phyloP scores from a whole-genome alignment of 2,329 filamentous ascomycete genomes.

The Diaporthe humulicola region DNA sequence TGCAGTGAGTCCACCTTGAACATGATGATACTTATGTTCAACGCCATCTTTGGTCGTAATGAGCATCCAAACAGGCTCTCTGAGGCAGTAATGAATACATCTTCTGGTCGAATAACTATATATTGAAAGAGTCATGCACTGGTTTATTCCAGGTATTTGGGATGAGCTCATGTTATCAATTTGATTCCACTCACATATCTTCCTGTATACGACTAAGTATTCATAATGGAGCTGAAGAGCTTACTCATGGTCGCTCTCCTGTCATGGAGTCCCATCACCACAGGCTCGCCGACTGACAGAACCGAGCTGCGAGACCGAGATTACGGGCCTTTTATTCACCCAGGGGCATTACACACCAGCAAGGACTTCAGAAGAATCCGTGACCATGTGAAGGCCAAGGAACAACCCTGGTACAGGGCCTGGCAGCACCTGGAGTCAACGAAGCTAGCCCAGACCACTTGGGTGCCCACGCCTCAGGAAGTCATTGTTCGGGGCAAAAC shows the following conservation, averaged over 20 bases:
- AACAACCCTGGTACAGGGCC: slow-evolving; percentile 6
- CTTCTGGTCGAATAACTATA: not conserved
- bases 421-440: slow-evolving; percentile 9
- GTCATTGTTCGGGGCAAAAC: not conserved
- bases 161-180: not conserved
- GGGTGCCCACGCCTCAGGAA: not conserved
- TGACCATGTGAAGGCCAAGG: not conserved
- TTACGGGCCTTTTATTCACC: not conserved
- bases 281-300: not conserved
- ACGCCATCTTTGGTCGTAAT: not conserved
- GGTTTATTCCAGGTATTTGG: not conserved
- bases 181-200: not conserved
- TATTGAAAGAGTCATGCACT: not conserved
- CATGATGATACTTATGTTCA: too few relatives aligned
- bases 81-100: too few relatives aligned
- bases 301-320: not conserved
- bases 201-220: not conserved
- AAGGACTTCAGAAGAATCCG: not conserved
- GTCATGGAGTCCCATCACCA: not conserved
- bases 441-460: not conserved
- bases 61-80: not conserved
- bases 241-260: not conserved
- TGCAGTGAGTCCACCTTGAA: not conserved
- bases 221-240: not conserved
- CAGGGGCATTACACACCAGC: not conserved